These are phyloP conservation scores for Trichoderma breve DNA, from an alignment of 2,329 filamentous ascomycete species.

Conservation along the genomic window DNA sequence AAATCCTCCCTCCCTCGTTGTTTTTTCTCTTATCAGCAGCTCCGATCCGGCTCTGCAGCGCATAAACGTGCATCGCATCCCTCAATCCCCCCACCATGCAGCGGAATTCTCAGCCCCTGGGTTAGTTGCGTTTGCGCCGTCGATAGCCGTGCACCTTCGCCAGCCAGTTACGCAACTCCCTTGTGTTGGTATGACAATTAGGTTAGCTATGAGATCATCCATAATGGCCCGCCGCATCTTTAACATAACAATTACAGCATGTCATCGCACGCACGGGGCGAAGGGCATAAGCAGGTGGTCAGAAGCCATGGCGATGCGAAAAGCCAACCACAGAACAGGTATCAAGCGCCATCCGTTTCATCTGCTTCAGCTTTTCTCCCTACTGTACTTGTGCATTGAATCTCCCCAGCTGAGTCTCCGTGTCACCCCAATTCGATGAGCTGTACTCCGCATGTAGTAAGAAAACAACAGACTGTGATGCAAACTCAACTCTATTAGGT, in stretches of 20 bases:
- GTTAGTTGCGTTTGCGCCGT: background rate
- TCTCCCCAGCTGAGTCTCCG: background rate
- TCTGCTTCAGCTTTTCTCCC: background rate
- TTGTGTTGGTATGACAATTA: background rate
- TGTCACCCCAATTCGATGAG: background rate
- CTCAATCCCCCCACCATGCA: background rate
- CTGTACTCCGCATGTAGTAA: background rate
- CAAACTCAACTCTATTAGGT: background rate
- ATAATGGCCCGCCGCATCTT: background rate
- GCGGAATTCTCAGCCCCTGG: background rate
- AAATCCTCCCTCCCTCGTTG: background rate
- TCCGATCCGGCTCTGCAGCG: background rate
- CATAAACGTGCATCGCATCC: background rate
- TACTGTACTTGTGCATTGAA: background rate
- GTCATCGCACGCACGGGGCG: background rate
- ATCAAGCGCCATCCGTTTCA: background rate
- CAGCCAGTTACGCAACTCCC: background rate
- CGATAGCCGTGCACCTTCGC: background rate
- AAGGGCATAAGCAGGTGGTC: background rate
- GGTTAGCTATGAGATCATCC: conserved; percentile 17
- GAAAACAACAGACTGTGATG: background rate
- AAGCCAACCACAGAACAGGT: background rate
- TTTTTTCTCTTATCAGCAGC: background rate
- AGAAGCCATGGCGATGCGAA: background rate
- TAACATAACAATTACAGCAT: background rate